Conservation (phyloP, 257 asterid species). For the Mentha longifolia region DNA sequence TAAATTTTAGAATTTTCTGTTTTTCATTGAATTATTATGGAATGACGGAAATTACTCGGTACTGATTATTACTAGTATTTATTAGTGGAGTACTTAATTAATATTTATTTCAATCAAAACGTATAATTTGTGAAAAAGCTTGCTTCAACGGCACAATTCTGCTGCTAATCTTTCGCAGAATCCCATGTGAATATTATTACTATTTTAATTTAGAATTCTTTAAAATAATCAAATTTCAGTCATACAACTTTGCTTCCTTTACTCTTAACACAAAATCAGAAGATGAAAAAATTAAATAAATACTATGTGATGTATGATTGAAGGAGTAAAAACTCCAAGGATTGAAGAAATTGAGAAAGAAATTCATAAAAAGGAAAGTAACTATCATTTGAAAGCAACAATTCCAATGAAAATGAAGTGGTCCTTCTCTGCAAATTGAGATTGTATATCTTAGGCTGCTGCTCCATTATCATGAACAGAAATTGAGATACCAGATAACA, state of each 20-base stretch:
- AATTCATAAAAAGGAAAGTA: slow-evolving; percentile 29
- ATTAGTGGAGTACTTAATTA: too few relatives aligned
- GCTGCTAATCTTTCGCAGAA: slow-evolving; percentile 40
- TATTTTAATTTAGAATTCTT: too few relatives aligned
- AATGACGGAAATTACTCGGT: background rate
- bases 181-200: slow-evolving; percentile 34
- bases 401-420: slow-evolving; percentile 34
- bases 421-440: slow-evolving; percentile 40
- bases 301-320: background rate
- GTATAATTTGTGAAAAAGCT: slow-evolving; percentile 9
- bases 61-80: too few relatives aligned
- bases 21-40: background rate
- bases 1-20: background rate
- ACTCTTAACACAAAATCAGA: too few relatives aligned
- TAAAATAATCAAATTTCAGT: too few relatives aligned
- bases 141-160: slow-evolving; percentile 49
- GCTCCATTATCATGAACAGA: slow-evolving; percentile 42
- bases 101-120: slow-evolving; percentile 20
- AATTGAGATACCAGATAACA: background rate
- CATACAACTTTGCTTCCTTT: too few relatives aligned
- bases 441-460: slow-evolving; percentile 32
- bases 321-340: slow-evolving; percentile 13
- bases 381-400: slow-evolving; percentile 37
- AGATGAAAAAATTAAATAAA: background rate
- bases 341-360: background rate